These are phyloP conservation scores for Lepidium sativum DNA, from an alignment of 345 rosid genomes.

Conservation along the genomic window DNA sequence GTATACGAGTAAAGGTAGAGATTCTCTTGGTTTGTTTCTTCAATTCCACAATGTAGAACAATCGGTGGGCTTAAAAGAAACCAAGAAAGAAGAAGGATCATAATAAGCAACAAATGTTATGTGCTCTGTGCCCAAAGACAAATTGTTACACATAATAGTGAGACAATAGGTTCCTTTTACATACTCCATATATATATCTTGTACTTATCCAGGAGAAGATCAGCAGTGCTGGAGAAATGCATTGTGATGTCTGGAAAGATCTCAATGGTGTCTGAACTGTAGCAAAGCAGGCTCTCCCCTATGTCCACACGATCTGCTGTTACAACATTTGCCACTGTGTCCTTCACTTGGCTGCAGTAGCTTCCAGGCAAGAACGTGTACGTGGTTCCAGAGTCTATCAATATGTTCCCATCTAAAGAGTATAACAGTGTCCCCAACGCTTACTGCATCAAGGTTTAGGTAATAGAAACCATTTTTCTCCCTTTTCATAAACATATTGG, in stretches of 20 bases:
- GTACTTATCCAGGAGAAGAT: not conserved
- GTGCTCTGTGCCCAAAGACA: conserved; percentile 8
- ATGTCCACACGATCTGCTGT: not conserved
- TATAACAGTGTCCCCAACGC: not conserved
- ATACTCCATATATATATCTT: not conserved
- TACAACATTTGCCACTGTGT: not conserved
- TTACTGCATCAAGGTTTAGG: conserved; percentile 4
- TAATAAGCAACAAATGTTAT: conserved; percentile 1
- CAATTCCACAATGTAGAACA: not conserved
- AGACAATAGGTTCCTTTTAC: not conserved
- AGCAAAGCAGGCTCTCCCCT: not conserved
- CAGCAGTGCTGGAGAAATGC: not conserved
- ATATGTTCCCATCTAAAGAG: not conserved
- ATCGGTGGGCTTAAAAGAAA: conserved; percentile 2
- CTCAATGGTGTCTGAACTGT: not conserved
- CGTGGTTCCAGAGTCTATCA: conserved; percentile 6
- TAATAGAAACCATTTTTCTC: not conserved
- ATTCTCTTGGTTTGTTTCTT: not conserved
- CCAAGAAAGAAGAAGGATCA: not conserved
- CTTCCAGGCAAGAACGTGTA: not conserved
- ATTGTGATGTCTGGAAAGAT: not conserved
- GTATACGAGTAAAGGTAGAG: not conserved
- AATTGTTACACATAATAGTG: not conserved
- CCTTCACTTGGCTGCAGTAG: not conserved
- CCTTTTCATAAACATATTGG: not conserved